Percentiles rank a stretch among this genome's conserved stretches.
Conservation (phyloP, 1,284 basidiomycete species). For the Cerrena zonata region DNA sequence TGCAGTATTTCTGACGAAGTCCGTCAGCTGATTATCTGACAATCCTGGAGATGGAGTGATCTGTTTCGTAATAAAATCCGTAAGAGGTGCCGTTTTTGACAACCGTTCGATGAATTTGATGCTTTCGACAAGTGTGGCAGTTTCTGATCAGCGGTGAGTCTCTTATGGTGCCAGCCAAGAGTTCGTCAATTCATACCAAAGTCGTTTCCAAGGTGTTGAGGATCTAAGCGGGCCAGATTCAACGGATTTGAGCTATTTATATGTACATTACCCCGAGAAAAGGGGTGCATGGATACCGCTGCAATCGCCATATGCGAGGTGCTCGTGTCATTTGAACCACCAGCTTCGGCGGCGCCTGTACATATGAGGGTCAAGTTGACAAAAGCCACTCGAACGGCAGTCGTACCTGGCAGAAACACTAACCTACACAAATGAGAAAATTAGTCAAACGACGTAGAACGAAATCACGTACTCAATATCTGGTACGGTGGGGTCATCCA, state of each 20-base stretch:
- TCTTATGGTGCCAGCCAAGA: neutral
- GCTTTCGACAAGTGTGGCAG: conserved; percentile 41
- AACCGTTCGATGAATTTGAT: conserved; percentile 35
- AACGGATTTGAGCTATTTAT: conserved; percentile 14
- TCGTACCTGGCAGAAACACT: neutral
- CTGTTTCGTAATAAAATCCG: neutral
- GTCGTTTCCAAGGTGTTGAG: conserved; percentile 32
- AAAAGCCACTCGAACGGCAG: too few species aligned
- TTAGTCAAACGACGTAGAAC: neutral
- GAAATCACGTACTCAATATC: conserved; percentile 11
- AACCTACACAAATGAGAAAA: neutral
- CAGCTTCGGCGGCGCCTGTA: neutral
- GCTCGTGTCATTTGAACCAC: too few species aligned
- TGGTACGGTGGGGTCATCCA: conserved; percentile 7
- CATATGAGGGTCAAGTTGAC: neutral
- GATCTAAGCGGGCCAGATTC: conserved; percentile 32
- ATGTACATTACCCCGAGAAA: conserved; percentile 6
- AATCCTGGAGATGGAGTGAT: neutral
- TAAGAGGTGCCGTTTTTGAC: conserved; percentile 5
- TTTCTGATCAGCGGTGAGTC: conserved; percentile 20
- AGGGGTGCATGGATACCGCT: neutral
- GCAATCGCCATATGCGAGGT: conserved; percentile 3
- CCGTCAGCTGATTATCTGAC: neutral
- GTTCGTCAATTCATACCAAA: conserved; percentile 31
- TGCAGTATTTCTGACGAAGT: neutral